phyloP scores from a whole-genome alignment of 1,139 yeast species.

The Saccharomycopsis hybrid region DNA sequence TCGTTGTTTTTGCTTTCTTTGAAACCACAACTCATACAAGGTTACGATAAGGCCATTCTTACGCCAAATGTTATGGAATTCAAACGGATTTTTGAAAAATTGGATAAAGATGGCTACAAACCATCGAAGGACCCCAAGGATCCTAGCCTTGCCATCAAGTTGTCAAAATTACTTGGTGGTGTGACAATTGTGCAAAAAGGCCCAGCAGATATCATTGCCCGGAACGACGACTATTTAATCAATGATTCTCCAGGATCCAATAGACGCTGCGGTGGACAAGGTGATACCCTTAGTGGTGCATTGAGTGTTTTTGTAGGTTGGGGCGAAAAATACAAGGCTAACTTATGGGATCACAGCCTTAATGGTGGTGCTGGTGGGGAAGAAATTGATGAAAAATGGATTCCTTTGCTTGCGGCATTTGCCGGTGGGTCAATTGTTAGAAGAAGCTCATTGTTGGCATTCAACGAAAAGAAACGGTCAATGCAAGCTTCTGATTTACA shows the following conservation, averaged over 20 bases:
- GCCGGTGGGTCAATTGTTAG: conserved; percentile 72
- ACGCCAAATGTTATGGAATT: conserved; percentile 93
- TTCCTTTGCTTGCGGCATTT: conserved; percentile 56
- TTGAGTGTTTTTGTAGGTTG: conserved; percentile 63
- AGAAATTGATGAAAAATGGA: conserved; percentile 31
- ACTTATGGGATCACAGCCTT: conserved; percentile 45
- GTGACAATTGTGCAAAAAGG: conserved; percentile 75
- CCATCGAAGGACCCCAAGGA: conserved; percentile 29
- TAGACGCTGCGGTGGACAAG: conserved; percentile 84
- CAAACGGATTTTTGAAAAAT: conserved; percentile 46
- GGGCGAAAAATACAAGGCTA: conserved; percentile 51
- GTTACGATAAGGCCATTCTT: conserved; percentile 51
- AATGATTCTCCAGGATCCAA: conserved; percentile 52
- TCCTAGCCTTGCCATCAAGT: conserved; percentile 31
- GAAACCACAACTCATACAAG: conserved; percentile 47
- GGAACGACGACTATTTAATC: conserved; percentile 36
- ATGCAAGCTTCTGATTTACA: conserved; percentile 85
- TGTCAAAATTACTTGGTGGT: conserved; percentile 56
- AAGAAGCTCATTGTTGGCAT: conserved; percentile 61
- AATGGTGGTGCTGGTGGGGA: conserved; percentile 12
- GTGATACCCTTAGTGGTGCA: conserved; percentile 72
- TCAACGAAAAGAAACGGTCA: conserved; percentile 56
- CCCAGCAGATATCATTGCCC: conserved; percentile 51
- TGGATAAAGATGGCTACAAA: conserved; percentile 28
- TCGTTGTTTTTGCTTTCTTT: conserved; percentile 60